These are phyloP conservation scores for Marchantia polymorpha DNA, from an alignment of 225 moss, liverwort and hornwort genomes.

Conservation along the genomic window DNA sequence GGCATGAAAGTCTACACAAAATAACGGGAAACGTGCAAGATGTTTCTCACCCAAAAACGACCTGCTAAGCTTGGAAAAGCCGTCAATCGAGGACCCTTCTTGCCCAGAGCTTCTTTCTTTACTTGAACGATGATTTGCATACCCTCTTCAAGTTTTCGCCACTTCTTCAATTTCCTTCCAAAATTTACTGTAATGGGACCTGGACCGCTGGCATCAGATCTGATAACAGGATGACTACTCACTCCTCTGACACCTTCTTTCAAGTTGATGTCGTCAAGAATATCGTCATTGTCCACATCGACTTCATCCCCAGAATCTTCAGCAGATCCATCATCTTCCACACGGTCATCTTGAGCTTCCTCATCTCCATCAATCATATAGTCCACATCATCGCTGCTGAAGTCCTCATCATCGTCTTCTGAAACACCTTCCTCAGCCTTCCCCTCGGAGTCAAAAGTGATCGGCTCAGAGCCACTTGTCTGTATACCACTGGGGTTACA, in stretches of 20 bases:
- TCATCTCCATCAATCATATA: slow-evolving; percentile 28
- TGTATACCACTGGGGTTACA: slow-evolving; percentile 16
- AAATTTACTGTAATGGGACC: slow-evolving; percentile 89
- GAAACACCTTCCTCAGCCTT: slow-evolving; percentile 37
- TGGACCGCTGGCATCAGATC: slow-evolving; percentile 25
- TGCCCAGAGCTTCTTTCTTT: slow-evolving; percentile 95
- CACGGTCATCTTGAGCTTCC: slow-evolving; percentile 26
- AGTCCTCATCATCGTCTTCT: slow-evolving; percentile 23
- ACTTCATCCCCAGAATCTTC: slow-evolving; percentile 12
- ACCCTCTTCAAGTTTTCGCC: slow-evolving; percentile 86
- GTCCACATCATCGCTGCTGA: slow-evolving; percentile 42
- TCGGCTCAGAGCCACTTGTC: slow-evolving; percentile 9
- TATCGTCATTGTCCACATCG: background rate
- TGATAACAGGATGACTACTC: slow-evolving; percentile 14
- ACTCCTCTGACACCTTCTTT: slow-evolving; percentile 26
- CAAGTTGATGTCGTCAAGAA: background rate
- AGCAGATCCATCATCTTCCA: slow-evolving; percentile 21
- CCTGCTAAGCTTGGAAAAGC: slow-evolving; percentile 95
- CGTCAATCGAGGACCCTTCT: slow-evolving; percentile 93
- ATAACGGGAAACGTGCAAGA: background rate
- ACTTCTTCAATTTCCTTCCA: slow-evolving; percentile 91
- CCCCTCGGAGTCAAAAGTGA: slow-evolving; percentile 19
- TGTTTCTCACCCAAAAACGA: slow-evolving; percentile 76
- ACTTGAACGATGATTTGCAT: slow-evolving; percentile 98
- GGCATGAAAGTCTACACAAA: no score